Percentiles rank a stretch among this genome's conserved stretches.
Conservation (phyloP, 202 grass and related monocot genomes). For the Brachypodium distachyon region DNA sequence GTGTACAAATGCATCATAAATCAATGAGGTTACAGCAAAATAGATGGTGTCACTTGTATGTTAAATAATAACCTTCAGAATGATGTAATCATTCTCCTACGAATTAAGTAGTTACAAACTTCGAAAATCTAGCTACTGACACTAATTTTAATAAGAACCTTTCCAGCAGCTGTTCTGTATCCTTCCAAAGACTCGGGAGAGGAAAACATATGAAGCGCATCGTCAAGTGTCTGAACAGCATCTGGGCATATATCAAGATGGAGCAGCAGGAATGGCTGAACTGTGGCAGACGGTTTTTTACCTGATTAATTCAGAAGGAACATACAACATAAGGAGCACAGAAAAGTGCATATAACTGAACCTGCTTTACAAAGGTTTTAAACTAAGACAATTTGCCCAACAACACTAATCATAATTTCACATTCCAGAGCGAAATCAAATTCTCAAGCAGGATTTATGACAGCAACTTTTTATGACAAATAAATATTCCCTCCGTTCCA, state of each 20-base stretch:
- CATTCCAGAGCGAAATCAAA: neutral
- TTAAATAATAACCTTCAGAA: neutral
- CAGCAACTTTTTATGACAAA: neutral
- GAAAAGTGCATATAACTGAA: neutral
- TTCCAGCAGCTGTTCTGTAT: constrained; percentile 78
- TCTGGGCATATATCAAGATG: constrained; percentile 96
- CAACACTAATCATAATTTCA: neutral
- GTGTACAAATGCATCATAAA: constrained; percentile 4
- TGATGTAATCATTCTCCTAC: neutral
- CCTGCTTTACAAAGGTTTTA: neutral
- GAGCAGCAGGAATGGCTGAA: constrained; percentile 85
- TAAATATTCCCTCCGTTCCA: too few relatives aligned
- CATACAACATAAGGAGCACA: neutral
- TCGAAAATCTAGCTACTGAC: neutral
- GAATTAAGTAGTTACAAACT: constrained; percentile 1
- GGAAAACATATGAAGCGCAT: constrained; percentile 73
- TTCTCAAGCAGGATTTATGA: neutral
- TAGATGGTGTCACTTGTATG: neutral
- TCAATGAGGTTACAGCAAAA: neutral
- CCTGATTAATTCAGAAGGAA: constrained; percentile 35
- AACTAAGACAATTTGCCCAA: neutral
- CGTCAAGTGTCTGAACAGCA: constrained; percentile 55
- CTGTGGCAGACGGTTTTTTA: constrained; percentile 73
- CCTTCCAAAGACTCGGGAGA: constrained; percentile 86
- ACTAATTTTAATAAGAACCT: constrained; percentile 38